Evolutionary conservation across 306 rosid species (phyloP), one percentile per base, ranked within the genome.

Genomic region (Gynostemma pentaphyllum): DNA sequence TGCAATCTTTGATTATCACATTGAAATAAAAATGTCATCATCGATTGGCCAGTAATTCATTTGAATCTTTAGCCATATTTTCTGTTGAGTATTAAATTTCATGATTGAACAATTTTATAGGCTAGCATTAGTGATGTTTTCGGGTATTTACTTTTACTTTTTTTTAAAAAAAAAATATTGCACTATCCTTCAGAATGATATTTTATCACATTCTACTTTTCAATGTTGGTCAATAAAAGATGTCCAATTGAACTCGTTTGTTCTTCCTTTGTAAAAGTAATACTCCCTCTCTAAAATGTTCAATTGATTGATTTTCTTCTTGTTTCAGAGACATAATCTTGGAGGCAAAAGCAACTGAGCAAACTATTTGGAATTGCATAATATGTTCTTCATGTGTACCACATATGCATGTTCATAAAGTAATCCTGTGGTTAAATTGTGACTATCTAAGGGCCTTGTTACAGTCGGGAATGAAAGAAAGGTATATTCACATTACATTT

Each of bases 381-480:
- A 24, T 72, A 69, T 91, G 96, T 80, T 68, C 82, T 64, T 75
- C 60, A 41, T 70, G 56, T 44, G 71, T 72, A 62, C 92, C 92
- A 7, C 98, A 87, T 73, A 36, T 80, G 79, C 98, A 91, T 78
- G 83, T 45, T 64, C 98, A 91, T 85, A 87, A 85, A 77, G 82
- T 86, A 59, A 69, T 91, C 62, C 70, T 91, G 82, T 86, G 81
- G 62, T 67, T 89, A 68, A 83, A 83, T 66, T 85, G 84, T 74
- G 85, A 81, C 49, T 91, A 91, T 75, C 75, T 91, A 59, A 80
- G 62, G 52, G 96, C 83, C 73, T 80, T 91, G 73, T 83, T 85
- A 53, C 70, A 75, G 56, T 87, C 96, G 50, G 92, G 96, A 75
- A 91, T 91, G 96, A 82, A 67, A 78, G 97, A 91, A 69, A 91